Conservation (phyloP, 768 basidiomycete genomes). For the Pleurotus sapidus region DNA sequence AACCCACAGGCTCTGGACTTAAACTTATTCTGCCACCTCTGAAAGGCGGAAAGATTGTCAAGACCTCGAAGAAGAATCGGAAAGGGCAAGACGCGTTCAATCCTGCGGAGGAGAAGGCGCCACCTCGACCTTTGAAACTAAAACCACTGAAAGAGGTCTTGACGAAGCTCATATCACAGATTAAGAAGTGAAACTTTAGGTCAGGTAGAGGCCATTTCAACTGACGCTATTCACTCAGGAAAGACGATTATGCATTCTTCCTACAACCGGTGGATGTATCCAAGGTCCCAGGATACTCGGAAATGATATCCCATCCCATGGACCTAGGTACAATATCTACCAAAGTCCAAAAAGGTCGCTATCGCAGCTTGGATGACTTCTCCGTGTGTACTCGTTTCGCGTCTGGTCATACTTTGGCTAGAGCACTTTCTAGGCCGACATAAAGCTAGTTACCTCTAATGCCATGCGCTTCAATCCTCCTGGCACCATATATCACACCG, state of each 20-base stretch:
- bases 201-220: neutral
- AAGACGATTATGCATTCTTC: conserved; percentile 87
- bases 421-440: conserved; percentile 48
- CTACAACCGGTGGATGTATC: conserved; percentile 60
- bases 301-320: conserved; percentile 84
- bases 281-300: conserved; percentile 59
- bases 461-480: conserved; percentile 77
- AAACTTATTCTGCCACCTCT: conserved; percentile 70
- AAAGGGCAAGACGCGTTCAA: conserved; percentile 25
- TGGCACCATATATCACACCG: conserved; percentile 68
- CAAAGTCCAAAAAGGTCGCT: conserved; percentile 75
- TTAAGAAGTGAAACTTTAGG: conserved; percentile 62
- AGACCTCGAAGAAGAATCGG: conserved; percentile 43
- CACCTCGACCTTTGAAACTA: conserved; percentile 61
- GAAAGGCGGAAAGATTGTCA: conserved; percentile 56
- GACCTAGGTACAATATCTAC: conserved; percentile 84
- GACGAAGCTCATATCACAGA: conserved; percentile 59
- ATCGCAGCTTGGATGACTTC: conserved; percentile 80
- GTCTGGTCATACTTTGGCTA: conserved; percentile 2
- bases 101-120: conserved; percentile 23
- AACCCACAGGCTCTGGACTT: conserved; percentile 41
- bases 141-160: conserved; percentile 81
- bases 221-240: conserved; percentile 40
- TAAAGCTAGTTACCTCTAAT: conserved; percentile 69
- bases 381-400: conserved; percentile 42